Conservation (phyloP, 148 eudicot species). For the Silene uniflora region DNA sequence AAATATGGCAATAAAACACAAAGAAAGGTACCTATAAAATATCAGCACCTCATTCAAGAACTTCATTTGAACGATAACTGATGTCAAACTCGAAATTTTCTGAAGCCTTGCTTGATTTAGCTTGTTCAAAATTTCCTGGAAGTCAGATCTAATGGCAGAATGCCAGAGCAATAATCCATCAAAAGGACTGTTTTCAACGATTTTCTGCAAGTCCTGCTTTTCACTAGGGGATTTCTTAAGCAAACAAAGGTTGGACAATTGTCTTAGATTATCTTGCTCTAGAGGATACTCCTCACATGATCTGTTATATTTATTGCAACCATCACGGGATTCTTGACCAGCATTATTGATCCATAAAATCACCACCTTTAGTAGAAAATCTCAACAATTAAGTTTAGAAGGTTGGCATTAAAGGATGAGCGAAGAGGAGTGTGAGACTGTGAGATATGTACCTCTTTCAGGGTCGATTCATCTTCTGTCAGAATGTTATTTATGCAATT, state of each 20-base stretch:
- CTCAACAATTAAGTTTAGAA: conserved; percentile 18
- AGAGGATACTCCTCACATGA: conserved; percentile 28
- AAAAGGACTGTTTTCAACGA: conserved; percentile 28
- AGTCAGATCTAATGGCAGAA: conserved; percentile 49
- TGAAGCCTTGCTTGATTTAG: conserved; percentile 43
- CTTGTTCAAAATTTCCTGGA: conserved; percentile 45
- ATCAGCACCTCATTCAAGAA: conserved; percentile 64
- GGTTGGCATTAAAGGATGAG: conserved; percentile 10
- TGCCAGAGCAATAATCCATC: conserved; percentile 66
- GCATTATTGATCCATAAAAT: conserved; percentile 56
- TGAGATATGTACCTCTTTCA: conserved; percentile 52
- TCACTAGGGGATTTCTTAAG: conserved; percentile 8
- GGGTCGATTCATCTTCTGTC: conserved; percentile 47
- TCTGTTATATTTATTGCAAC: conserved; percentile 21
- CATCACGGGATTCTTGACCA: conserved; percentile 24
- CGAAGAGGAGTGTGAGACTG: conserved; percentile 1
- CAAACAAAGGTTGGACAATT: conserved; percentile 24
- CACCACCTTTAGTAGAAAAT: conserved; percentile 50
- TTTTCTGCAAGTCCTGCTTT: not conserved
- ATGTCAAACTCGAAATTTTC: conserved; percentile 34
- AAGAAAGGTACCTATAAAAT: conserved; percentile 57
- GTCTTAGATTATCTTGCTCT: conserved; percentile 32
- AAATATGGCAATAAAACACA: not conserved
- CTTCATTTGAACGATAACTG: conserved; percentile 49
- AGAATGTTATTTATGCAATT: conserved; percentile 49